phyloP scores from a whole-genome alignment of 345 rosid genomes.

The Isatis tinctoria region DNA sequence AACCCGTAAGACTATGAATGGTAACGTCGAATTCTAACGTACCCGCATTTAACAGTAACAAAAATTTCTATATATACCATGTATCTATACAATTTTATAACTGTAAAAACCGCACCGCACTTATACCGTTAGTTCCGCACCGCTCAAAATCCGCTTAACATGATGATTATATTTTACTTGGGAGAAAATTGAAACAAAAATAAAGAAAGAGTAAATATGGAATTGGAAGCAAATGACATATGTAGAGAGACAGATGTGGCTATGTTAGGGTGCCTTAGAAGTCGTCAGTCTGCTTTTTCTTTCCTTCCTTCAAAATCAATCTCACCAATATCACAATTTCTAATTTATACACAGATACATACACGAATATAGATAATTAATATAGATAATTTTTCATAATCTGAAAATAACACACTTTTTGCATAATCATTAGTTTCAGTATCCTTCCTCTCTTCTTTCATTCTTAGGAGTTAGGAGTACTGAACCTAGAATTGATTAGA shows the following conservation, averaged over 20 bases:
- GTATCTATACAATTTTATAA: too few relatives aligned
- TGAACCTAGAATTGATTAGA: neutral
- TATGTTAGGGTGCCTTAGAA: conserved; percentile 34
- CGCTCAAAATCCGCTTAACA: too few relatives aligned
- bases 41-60: too few relatives aligned
- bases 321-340: conserved; percentile 16
- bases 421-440: neutral
- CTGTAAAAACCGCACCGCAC: too few relatives aligned
- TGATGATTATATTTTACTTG: neutral
- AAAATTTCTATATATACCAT: too few relatives aligned
- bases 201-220: conserved; percentile 18
- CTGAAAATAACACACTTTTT: neutral
- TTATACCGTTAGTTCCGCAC: too few relatives aligned
- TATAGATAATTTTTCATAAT: neutral
- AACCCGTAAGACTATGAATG: conserved; percentile 9
- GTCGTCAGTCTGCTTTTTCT: conserved; percentile 16
- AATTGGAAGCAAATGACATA: conserved; percentile 4
- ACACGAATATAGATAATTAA: neutral
- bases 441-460: neutral
- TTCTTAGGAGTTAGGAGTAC: neutral
- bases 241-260: conserved; percentile 25
- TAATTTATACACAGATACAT: neutral
- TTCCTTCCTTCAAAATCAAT: conserved; percentile 28
- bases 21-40: too few relatives aligned
- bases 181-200: neutral